Conservation (phyloP, 2,329 filamentous ascomycete genomes). For the Exophiala xenobiotica region DNA sequence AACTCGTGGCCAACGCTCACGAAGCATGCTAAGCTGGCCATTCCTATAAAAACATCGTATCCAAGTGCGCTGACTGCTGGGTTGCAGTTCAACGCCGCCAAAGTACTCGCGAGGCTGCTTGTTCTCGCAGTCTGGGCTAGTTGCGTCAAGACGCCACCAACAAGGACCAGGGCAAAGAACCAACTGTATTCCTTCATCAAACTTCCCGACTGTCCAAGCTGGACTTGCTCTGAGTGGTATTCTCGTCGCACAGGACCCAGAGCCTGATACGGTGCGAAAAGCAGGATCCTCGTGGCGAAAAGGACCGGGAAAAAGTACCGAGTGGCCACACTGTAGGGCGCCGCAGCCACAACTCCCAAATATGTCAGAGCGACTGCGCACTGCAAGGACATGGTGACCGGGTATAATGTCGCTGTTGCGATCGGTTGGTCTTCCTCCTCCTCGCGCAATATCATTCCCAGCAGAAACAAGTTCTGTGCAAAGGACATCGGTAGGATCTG, state of each 20-base stretch:
- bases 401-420: not conserved
- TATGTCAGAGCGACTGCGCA: slow-evolving; percentile 22
- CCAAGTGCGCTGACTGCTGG: slow-evolving; percentile 10
- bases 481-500: slow-evolving; percentile 62
- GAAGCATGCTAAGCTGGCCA: not conserved
- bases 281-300: slow-evolving; percentile 29
- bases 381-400: slow-evolving; percentile 11
- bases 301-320: slow-evolving; percentile 30
- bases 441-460: slow-evolving; percentile 52
- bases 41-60: slow-evolving; percentile 8
- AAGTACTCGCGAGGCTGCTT: not conserved
- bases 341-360: slow-evolving; percentile 24
- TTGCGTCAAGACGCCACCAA: slow-evolving; percentile 1
- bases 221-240: not conserved
- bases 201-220: not conserved
- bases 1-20: not conserved
- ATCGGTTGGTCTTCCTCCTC: slow-evolving; percentile 11
- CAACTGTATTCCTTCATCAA: not conserved
- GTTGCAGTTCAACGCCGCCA: not conserved
- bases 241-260: too few species aligned
- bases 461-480: slow-evolving; percentile 63
- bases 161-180: not conserved
- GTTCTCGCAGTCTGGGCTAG: not conserved
- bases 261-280: slow-evolving; percentile 26
- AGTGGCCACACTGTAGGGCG: slow-evolving; percentile 26